Evolutionary conservation across 495 filamentous ascomycete genomes (phyloP).

Genomic region (Schizothecium vesticola): DNA sequence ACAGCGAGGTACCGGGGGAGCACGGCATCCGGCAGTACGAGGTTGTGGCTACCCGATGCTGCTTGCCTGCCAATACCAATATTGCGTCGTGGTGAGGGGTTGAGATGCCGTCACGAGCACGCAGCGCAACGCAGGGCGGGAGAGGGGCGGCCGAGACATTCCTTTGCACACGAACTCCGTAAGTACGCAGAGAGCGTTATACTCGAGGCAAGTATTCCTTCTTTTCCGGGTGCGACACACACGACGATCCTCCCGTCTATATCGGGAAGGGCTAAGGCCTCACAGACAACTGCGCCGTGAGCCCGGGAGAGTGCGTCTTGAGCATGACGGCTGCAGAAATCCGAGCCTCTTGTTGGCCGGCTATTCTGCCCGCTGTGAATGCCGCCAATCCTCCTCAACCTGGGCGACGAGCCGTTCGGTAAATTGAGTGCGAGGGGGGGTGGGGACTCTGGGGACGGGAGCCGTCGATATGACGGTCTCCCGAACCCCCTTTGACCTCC

Average conservation of each 20-base stretch:
- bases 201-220: background rate
- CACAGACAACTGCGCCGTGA: background rate
- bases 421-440: constrained; percentile 7
- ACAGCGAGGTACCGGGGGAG: background rate
- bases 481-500: background rate
- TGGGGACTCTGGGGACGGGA: background rate
- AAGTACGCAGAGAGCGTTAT: background rate
- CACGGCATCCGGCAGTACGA: background rate
- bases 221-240: constrained; percentile 7
- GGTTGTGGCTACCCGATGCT: background rate
- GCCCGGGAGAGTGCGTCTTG: constrained; percentile 4
- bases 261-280: constrained; percentile 8
- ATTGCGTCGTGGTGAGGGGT: background rate
- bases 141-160: background rate
- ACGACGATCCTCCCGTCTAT: constrained; percentile 3
- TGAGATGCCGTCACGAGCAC: background rate
- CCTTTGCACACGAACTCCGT: background rate
- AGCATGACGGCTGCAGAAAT: background rate
- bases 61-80: background rate
- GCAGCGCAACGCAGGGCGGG: background rate
- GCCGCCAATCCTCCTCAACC: background rate
- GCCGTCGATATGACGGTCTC: background rate
- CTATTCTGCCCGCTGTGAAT: background rate
- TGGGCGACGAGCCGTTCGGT: constrained; percentile 2
- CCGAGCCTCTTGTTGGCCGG: constrained; percentile 2